Evolutionary conservation across 2,329 filamentous ascomycete species (phyloP).

Genomic region (Sclerotinia trifoliorum): DNA sequence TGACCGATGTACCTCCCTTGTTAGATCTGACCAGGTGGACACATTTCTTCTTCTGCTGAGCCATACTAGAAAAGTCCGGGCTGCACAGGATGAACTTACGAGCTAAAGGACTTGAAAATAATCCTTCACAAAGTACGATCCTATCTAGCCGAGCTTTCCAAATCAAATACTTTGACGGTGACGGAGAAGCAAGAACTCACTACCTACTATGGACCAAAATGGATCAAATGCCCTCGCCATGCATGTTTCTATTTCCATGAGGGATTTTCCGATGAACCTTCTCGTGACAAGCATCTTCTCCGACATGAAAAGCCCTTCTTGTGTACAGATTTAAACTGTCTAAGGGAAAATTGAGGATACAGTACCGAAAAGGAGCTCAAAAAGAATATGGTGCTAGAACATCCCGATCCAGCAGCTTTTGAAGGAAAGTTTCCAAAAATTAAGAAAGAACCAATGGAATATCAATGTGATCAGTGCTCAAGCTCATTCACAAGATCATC

Average conservation of each 20-base stretch:
- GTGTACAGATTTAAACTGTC: slow-evolving; percentile 41
- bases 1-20: background rate
- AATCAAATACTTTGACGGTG: background rate
- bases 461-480: background rate
- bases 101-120: background rate
- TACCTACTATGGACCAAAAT: slow-evolving; percentile 40
- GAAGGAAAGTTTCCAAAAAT: background rate
- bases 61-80: slow-evolving; percentile 2
- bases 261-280: slow-evolving; percentile 40
- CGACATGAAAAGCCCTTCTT: slow-evolving; percentile 42
- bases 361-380: slow-evolving; percentile 40
- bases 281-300: slow-evolving; percentile 41
- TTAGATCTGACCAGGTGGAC: background rate
- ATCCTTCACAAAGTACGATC: background rate
- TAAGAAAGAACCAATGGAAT: slow-evolving; percentile 1
- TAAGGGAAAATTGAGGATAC: slow-evolving; percentile 39
- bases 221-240: slow-evolving; percentile 43
- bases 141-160: slow-evolving; percentile 16
- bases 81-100: background rate
- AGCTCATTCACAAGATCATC: background rate
- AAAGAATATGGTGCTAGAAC: slow-evolving; percentile 30
- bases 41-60: slow-evolving; percentile 8
- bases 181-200: background rate
- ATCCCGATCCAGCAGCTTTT: slow-evolving; percentile 19
- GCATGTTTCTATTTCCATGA: slow-evolving; percentile 46